Evolutionary conservation across 768 basidiomycete genomes (phyloP).

Genomic region (Phanerochaete carnosa): DNA sequence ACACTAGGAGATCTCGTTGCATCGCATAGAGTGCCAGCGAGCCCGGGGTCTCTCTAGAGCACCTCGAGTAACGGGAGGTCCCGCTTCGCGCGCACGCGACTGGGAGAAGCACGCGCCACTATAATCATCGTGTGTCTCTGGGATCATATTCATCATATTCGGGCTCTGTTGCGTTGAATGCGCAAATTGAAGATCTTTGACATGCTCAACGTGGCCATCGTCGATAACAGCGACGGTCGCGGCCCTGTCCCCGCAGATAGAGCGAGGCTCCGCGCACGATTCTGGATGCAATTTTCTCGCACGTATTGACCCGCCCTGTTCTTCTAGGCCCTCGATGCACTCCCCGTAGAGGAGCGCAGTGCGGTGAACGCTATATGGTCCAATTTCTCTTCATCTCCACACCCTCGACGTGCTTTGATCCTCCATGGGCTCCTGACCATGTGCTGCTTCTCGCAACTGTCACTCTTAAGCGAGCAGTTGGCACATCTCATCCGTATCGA

Average conservation of each 20-base stretch:
- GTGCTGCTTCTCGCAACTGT: constrained; percentile 99
- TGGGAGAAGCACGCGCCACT: background rate
- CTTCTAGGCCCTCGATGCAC: constrained; percentile 79
- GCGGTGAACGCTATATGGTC: constrained; percentile 93
- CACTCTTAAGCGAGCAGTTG: constrained; percentile 91
- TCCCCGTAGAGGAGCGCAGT: constrained; percentile 82
- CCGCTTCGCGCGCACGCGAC: background rate
- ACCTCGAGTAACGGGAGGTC: background rate
- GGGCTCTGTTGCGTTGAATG: background rate
- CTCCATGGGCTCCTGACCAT: constrained; percentile 96
- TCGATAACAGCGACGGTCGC: background rate
- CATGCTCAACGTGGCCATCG: background rate
- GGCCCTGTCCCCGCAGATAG: background rate
- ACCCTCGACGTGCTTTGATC: constrained; percentile 88
- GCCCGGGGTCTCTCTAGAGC: background rate
- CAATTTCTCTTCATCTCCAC: constrained; percentile 92
- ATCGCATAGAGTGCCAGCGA: no score
- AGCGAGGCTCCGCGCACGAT: background rate
- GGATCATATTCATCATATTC: background rate
- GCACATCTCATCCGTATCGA: constrained; percentile 92
- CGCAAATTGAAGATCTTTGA: background rate
- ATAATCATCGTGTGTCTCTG: background rate
- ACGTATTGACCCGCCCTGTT: background rate
- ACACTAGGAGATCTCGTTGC: no score
- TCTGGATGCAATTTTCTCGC: background rate